Base-by-base conservation (phyloP, 768 basidiomycete genomes). In the Erythrobasidium yunnanense region DNA sequence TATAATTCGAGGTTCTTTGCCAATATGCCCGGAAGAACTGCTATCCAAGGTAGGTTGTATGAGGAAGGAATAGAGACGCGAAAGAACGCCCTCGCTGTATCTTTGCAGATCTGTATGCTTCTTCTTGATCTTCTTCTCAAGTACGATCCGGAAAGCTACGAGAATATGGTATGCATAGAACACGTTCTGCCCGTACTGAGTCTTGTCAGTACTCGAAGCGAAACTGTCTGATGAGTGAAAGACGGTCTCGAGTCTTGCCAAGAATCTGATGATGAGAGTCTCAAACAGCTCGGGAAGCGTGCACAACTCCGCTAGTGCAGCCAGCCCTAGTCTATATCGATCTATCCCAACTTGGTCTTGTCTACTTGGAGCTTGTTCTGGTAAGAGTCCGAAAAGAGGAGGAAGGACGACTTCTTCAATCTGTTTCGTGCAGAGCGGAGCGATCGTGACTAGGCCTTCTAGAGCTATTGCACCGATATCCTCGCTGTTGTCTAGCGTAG, bases 121-220 rank as follows among this genome's bases (percentile, higher is more conserved):
- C n/a, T 55, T 62, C 1, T 74, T 73, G 5, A 80, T 77, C 74
- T 87, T 87, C 18, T 68, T 70, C 8, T 76, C 71, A 17, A 96
- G 75, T 0, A 85, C 83, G 45, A 83, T 81, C 1, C 80, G 79
- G 5, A 97, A 76, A 0, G 86, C 83, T 53, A 81, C 78, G 53
- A 97, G 80, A 32, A 97, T 80, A 30, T 90, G 83, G 76, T 90
- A 88, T 0, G 84, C 85, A 73, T 93, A 97, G 11, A 90, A 87
- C 0, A 87, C 83, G n/a, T 76, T 77, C 13, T 83, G 81, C 74
- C 91, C 87, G 1, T 70, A 15, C 20, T n/a, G 47, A 22, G 73
- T 27, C 70, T 46, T 32, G 54, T 17, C 33, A 15, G 32, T 45
- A 15, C 4, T 47, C 23, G 13, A 27, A 42, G 38, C 38, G n/a